Conservation (phyloP, 352 stramenopile genomes). For the Ophiocytium majus region DNA sequence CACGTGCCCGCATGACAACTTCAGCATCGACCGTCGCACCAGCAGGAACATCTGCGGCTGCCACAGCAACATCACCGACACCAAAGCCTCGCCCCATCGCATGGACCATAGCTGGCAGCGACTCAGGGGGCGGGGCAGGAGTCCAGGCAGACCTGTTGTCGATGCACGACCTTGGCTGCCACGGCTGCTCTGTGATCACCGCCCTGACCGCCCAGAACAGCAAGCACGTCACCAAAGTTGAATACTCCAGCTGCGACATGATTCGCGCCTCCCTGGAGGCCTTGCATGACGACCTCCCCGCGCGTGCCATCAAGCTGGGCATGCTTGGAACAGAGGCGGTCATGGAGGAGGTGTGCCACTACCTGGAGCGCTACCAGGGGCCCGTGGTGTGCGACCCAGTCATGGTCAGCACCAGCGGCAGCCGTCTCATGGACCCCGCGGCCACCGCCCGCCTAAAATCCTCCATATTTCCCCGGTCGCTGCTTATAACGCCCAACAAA, state of each 20-base stretch:
- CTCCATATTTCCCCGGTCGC: constrained; percentile 76
- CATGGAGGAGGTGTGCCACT: constrained; percentile 57
- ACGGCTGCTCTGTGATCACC: constrained; percentile 79
- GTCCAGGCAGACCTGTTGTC: constrained; percentile 88
- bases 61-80: background rate
- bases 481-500: constrained; percentile 84
- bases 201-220: constrained; percentile 82
- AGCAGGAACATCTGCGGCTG: background rate
- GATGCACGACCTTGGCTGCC: constrained; percentile 74
- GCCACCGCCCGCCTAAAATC: constrained; percentile 70
- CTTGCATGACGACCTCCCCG: constrained; percentile 78
- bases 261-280: constrained; percentile 75
- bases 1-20: no score
- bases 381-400: constrained; percentile 84
- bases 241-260: constrained; percentile 70
- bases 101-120: constrained; percentile 85
- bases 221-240: constrained; percentile 63
- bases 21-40: background rate
- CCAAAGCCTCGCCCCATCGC: constrained; percentile 63
- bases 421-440: constrained; percentile 69
- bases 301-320: constrained; percentile 83
- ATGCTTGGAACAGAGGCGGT: constrained; percentile 81
- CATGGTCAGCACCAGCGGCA: constrained; percentile 80
- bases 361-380: constrained; percentile 40
- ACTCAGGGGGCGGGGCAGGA: constrained; percentile 82